Evolutionary conservation across 106 monocot genomes (phyloP), one percentile per base, ranked within the genome.

Genomic region (Dioscorea zingiberensis): DNA sequence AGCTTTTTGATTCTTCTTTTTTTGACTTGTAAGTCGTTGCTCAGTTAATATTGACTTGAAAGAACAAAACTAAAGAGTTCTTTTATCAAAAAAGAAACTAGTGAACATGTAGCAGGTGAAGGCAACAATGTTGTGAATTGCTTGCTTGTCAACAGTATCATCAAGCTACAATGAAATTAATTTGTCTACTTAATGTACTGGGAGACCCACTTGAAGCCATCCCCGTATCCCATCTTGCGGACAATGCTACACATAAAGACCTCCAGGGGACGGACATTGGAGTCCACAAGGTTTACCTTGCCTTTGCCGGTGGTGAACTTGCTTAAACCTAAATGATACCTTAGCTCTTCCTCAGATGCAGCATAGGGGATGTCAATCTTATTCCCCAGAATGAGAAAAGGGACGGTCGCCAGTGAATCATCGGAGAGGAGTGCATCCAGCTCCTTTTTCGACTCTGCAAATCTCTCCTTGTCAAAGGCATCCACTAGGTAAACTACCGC

Each of bases 161-260:
- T 38, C 38, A 38, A 38, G 3, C 1, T 38, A 38, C 38, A 38
- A 38, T 19, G 19, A 4, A 7, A 18, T n/a, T n/a, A n/a, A n/a
- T 51, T n/a, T 16, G 51, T 19, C 51, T 51, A 91, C 68, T 87
- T 81, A 67, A 91, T 91, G 75, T 91, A 87, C 71, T 91, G 91
- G 9, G 86, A 87, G 54, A 91, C 26, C 91, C 91, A 91, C 75
- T 76, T 91, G 78, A 91, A 91, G 23, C 91, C 91, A 17, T 91
- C 91, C 1, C 91, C 91, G 16, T 91, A 91, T 8, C 91, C 87
- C 91, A 91, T 91, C 80, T 91, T 91, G 46, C 87, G 77, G 12
- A 91, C 91, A 25, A 91, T 76, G 49, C 86, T 84, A 84, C 91
- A 91, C 91, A 91, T 91, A 78, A 91, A 91, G n/a, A 87, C 81